These are phyloP conservation scores for Trichosporon asahii DNA, from an alignment of 1,284 basidiomycete genomes.

Conservation along the genomic window DNA sequence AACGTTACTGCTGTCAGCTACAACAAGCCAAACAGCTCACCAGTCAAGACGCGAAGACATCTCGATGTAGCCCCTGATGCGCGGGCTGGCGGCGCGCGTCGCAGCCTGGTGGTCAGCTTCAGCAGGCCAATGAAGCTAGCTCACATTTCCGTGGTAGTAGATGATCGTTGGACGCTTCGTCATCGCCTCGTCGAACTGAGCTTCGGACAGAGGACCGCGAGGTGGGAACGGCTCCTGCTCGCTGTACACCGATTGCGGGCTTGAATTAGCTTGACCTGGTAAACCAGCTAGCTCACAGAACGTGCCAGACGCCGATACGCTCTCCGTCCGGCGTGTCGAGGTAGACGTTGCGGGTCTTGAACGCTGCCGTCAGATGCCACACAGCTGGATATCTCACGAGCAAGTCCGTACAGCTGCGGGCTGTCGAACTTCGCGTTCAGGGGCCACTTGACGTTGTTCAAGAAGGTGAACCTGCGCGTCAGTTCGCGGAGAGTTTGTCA, in stretches of 20 bases:
- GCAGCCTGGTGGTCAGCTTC: constrained; percentile 16
- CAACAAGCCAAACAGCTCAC: constrained; percentile 15
- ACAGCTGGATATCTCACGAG: constrained; percentile 60
- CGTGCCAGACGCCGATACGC: constrained; percentile 82
- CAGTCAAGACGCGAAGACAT: constrained; percentile 36
- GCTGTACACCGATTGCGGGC: constrained; percentile 33
- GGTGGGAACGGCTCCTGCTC: constrained; percentile 26
- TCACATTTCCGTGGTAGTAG: constrained; percentile 83
- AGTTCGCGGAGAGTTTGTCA: not conserved
- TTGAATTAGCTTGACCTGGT: constrained; percentile 12
- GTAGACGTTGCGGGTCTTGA: constrained; percentile 70
- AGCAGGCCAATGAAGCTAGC: constrained; percentile 6
- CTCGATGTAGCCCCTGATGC: constrained; percentile 35
- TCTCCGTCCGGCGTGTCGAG: constrained; percentile 72
- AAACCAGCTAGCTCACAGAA: constrained; percentile 56
- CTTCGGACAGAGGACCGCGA: constrained; percentile 24
- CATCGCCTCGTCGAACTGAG: constrained; percentile 57
- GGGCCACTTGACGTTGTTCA: constrained; percentile 67
- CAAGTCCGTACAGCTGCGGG: constrained; percentile 74
- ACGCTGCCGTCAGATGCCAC: constrained; percentile 56
- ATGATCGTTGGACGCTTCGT: constrained; percentile 67
- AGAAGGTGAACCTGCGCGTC: constrained; percentile 52
- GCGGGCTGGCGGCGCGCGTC: constrained; percentile 16
- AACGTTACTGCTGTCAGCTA: constrained; percentile 59
- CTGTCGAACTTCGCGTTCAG: constrained; percentile 61